Conservation (phyloP, 1,139 yeast genomes). For the Candida mesenterica region DNA sequence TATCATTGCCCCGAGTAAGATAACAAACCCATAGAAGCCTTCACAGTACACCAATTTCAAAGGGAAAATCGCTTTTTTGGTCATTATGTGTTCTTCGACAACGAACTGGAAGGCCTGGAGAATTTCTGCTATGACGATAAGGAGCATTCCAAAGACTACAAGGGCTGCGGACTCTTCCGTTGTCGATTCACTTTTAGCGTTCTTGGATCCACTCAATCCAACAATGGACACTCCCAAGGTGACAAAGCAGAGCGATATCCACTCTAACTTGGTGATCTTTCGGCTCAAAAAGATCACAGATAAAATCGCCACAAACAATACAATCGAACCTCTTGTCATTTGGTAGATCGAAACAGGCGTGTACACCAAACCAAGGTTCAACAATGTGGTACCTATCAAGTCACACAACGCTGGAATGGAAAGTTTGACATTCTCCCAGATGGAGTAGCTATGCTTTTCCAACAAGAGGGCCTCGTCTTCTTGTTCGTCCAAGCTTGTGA, state of each 20-base stretch:
- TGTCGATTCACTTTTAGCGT: constrained; percentile 18
- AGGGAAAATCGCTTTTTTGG: constrained; percentile 55
- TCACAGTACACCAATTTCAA: constrained; percentile 71
- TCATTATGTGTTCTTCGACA: constrained; percentile 67
- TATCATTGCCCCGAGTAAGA: constrained; percentile 46
- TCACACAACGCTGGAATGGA: constrained; percentile 73
- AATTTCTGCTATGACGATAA: constrained; percentile 62
- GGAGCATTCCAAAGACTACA: constrained; percentile 52
- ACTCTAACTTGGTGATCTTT: constrained; percentile 58
- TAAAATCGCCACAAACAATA: constrained; percentile 71
- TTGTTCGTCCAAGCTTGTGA: constrained; percentile 14
- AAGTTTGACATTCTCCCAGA: constrained; percentile 28
- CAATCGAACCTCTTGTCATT: constrained; percentile 80
- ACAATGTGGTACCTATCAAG: constrained; percentile 67
- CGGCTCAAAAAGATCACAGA: constrained; percentile 63
- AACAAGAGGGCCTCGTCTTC: constrained; percentile 1
- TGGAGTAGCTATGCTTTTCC: constrained; percentile 12
- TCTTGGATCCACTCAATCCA: constrained; percentile 61
- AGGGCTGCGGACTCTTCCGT: constrained; percentile 20
- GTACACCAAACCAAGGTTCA: constrained; percentile 72
- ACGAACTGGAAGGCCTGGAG: constrained; percentile 78
- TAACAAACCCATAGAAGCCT: constrained; percentile 62
- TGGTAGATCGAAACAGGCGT: constrained; percentile 84
- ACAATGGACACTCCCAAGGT: constrained; percentile 69
- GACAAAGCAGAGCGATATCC: constrained; percentile 63